phyloP scores from a whole-genome alignment of 306 rosid genomes.

The Benincasa hispida region DNA sequence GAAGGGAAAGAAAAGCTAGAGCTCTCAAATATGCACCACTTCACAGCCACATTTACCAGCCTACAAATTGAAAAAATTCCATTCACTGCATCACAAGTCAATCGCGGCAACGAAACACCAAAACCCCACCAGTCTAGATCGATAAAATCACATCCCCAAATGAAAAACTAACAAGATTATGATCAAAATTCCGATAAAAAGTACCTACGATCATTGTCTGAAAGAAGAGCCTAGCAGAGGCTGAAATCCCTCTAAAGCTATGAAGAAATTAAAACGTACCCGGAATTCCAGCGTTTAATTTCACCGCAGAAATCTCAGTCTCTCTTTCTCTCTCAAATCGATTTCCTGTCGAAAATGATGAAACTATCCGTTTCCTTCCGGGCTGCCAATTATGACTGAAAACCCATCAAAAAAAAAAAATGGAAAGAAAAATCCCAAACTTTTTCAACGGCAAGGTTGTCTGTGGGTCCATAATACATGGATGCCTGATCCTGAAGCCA shows the following conservation, averaged over 20 bases:
- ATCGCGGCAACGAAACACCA: conserved; percentile 7
- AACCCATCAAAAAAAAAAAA: background rate
- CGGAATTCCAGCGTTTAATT: conserved; percentile 18
- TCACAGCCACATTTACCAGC: conserved; percentile 27
- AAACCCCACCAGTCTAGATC: conserved; percentile 3
- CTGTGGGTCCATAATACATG: conserved; percentile 11
- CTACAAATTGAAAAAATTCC: conserved; percentile 19
- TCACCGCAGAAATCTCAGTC: conserved; percentile 6
- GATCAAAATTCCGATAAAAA: background rate
- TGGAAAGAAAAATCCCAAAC: background rate
- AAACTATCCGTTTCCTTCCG: background rate
- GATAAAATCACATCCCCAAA: conserved; percentile 5
- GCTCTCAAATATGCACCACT: conserved; percentile 17
- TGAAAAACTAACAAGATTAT: background rate
- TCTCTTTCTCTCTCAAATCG: background rate
- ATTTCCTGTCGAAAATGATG: background rate
- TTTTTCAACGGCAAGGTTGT: conserved; percentile 14
- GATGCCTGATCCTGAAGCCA: background rate
- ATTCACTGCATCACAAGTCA: conserved; percentile 1
- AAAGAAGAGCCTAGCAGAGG: conserved; percentile 17
- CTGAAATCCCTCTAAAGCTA: conserved; percentile 19
- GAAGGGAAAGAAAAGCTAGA: conserved; percentile 63
- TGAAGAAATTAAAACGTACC: conserved; percentile 13
- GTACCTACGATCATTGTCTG: conserved; percentile 26
- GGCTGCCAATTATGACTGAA: background rate